phyloP scores from a whole-genome alignment of 163 green algal species.

The Coccomyxa subellipsoidea region DNA sequence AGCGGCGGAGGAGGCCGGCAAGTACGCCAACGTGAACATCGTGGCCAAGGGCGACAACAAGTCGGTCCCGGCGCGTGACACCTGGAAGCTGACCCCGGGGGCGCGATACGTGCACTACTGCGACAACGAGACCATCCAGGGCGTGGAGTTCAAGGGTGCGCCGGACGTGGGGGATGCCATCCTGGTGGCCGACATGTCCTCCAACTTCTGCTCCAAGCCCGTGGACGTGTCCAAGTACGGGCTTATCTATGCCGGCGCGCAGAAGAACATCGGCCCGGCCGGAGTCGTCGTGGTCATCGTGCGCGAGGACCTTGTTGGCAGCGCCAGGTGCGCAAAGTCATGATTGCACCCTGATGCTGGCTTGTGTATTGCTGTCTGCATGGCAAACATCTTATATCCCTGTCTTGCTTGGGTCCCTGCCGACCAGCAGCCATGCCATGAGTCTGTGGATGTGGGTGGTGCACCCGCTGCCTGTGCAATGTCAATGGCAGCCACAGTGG shows the following conservation, averaged over 20 bases:
- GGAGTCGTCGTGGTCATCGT: slow-evolving; percentile 96
- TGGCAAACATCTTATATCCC: too few relatives aligned
- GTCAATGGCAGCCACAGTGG: too few relatives aligned
- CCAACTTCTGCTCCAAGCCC: slow-evolving; percentile 96
- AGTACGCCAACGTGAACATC: slow-evolving; percentile 82
- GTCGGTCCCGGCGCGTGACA: slow-evolving; percentile 59
- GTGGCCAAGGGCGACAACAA: slow-evolving; percentile 84
- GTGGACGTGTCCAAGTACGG: slow-evolving; percentile 97
- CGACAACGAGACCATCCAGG: slow-evolving; percentile 98
- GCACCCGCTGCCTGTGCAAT: background rate
- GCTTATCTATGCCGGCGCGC: slow-evolving; percentile 97
- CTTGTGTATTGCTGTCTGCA: too few relatives aligned
- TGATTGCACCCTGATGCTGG: too few relatives aligned
- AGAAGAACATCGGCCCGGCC: slow-evolving; percentile 98
- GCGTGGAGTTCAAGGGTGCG: slow-evolving; percentile 62
- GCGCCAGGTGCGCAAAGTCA: slow-evolving; percentile 49
- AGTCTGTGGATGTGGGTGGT: too few relatives aligned
- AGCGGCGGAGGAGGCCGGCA: slow-evolving; percentile 77
- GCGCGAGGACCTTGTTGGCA: slow-evolving; percentile 91
- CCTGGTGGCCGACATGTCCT: slow-evolving; percentile 96
- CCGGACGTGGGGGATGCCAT: slow-evolving; percentile 56
- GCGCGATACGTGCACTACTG: slow-evolving; percentile 96
- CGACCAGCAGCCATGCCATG: too few relatives aligned
- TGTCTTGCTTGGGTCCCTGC: too few relatives aligned
- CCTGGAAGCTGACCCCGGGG: slow-evolving; percentile 82